Evolutionary conservation across 352 stramenopile species (phyloP).

Genomic region (Aphanomyces stellatus): DNA sequence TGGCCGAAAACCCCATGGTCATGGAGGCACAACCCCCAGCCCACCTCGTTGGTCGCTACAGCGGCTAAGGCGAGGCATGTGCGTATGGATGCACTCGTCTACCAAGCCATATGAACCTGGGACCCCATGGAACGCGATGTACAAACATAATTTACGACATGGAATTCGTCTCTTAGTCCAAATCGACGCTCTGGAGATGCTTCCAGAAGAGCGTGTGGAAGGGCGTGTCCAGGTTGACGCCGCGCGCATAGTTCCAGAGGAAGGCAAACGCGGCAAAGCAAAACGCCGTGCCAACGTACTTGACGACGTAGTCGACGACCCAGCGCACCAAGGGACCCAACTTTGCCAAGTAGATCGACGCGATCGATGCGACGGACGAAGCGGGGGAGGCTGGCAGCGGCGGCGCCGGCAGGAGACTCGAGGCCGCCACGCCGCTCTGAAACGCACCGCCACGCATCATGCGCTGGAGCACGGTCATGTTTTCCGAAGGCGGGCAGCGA

Average conservation of each 20-base stretch:
- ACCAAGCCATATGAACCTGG: no score
- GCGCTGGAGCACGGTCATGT: neutral
- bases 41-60: conserved; percentile 72
- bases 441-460: neutral
- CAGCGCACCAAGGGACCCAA: neutral
- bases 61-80: conserved; percentile 36
- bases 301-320: neutral
- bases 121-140: no score
- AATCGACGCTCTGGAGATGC: conserved; percentile 5
- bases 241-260: neutral
- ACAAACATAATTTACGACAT: no score
- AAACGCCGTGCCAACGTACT: neutral
- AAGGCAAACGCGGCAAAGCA: neutral
- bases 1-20: conserved; percentile 65
- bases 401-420: neutral
- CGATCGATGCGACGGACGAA: neutral
- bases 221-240: neutral
- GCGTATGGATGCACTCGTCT: no score
- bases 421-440: neutral
- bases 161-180: no score
- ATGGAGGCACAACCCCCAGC: conserved; percentile 73
- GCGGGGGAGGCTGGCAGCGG: neutral
- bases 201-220: conserved; percentile 1
- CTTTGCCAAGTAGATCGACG: neutral
- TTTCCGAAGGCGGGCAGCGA: neutral